These are phyloP conservation scores for Leccinum truebloodii DNA, from an alignment of 768 basidiomycete species.

Conservation along the genomic window DNA sequence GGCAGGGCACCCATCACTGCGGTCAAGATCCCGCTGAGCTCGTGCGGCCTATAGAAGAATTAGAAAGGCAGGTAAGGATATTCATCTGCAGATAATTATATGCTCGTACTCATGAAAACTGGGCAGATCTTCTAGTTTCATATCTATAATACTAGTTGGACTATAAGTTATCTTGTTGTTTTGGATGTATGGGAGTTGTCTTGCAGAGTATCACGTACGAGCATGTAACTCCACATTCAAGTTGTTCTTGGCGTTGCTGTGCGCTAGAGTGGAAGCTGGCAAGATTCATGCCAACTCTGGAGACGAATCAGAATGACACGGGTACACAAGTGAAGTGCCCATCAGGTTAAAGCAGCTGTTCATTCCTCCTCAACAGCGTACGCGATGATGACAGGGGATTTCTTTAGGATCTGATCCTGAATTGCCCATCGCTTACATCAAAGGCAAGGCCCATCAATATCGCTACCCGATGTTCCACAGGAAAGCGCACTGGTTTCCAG, in stretches of 20 bases:
- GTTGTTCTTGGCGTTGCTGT: background rate
- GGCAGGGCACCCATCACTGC: conserved; percentile 30
- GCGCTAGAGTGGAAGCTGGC: too few species aligned
- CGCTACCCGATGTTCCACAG: background rate
- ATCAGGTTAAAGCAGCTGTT: background rate
- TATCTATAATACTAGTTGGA: background rate
- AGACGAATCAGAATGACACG: background rate
- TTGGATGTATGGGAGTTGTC: background rate
- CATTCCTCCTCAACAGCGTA: background rate
- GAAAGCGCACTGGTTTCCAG: background rate
- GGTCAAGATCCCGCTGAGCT: conserved; percentile 13
- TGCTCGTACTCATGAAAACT: background rate
- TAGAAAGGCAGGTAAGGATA: background rate
- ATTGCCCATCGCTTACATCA: background rate
- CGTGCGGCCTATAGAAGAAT: conserved; percentile 15
- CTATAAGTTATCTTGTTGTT: background rate
- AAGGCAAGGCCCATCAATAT: background rate
- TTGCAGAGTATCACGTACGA: background rate
- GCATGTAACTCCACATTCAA: background rate
- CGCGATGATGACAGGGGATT: background rate
- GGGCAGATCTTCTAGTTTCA: background rate
- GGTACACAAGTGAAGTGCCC: background rate
- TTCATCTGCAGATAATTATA: background rate
- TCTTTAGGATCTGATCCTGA: background rate
- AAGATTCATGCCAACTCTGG: background rate